A percentile compares a stretch with the other conserved stretches of the same genome.
Conservation (phyloP, 495 filamentous ascomycete species). For the Tuber calosporum region DNA sequence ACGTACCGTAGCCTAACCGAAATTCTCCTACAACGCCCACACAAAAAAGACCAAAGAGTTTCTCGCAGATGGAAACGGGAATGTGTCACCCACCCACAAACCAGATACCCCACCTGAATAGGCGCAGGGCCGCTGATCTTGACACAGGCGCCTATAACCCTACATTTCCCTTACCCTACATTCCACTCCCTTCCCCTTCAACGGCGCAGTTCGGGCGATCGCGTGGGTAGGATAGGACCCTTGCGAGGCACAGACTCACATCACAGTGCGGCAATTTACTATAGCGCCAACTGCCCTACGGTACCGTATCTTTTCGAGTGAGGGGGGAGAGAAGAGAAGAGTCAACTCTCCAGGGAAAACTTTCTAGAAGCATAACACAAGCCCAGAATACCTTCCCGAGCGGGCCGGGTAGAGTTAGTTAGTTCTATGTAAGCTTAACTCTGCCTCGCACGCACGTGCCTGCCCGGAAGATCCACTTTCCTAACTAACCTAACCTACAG, state of each 20-base stretch:
- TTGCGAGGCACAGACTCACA: background rate
- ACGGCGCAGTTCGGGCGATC: background rate
- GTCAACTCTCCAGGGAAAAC: background rate
- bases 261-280: background rate
- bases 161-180: background rate
- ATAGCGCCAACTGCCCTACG: background rate
- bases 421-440: constrained; percentile 1
- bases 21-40: background rate
- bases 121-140: background rate
- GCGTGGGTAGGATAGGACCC: background rate
- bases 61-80: background rate
- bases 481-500: background rate
- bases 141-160: background rate
- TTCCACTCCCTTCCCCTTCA: background rate
- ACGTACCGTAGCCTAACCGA: background rate
- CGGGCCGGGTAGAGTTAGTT: background rate
- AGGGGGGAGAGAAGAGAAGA: too few species aligned
- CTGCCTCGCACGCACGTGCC: constrained; percentile 1
- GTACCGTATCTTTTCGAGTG: background rate
- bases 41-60: background rate
- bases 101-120: background rate
- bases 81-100: constrained; percentile 1
- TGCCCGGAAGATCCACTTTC: background rate
- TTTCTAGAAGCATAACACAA: background rate
- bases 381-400: background rate